These are phyloP conservation scores for Aspergillus fructus DNA, from an alignment of 2,329 filamentous ascomycete species.

Conservation along the genomic window DNA sequence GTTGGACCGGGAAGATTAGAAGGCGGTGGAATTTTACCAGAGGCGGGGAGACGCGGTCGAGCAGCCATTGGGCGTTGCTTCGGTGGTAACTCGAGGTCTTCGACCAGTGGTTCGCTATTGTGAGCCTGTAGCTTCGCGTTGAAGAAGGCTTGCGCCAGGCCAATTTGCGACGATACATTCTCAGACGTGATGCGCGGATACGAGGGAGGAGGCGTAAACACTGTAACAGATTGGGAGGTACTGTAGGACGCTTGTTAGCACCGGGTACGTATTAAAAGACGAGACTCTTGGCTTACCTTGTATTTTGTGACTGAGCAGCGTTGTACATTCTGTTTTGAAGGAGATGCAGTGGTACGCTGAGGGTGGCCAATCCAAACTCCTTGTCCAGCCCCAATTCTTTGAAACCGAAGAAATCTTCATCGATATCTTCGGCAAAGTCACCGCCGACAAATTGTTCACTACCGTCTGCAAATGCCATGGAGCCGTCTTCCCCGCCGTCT, in stretches of 20 bases:
- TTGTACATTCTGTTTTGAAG: constrained; percentile 87
- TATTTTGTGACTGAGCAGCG: constrained; percentile 75
- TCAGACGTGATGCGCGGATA: constrained; percentile 78
- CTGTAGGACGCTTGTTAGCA: constrained; percentile 21
- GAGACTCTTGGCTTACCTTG: constrained; percentile 45
- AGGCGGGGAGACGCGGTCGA: constrained; percentile 46
- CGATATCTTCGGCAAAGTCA: constrained; percentile 96
- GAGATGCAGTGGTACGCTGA: constrained; percentile 90
- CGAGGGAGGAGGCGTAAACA: constrained; percentile 62
- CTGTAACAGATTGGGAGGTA: constrained; percentile 53
- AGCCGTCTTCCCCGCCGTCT: constrained; percentile 78
- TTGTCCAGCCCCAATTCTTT: constrained; percentile 88
- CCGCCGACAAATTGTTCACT: constrained; percentile 96
- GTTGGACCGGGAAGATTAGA: constrained; percentile 31
- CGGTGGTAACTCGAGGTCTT: constrained; percentile 90
- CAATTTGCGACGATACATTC: constrained; percentile 76
- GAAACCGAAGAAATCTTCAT: constrained; percentile 99
- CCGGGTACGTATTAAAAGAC: neutral
- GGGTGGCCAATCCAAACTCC: constrained; percentile 82
- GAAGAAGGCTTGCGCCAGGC: constrained; percentile 88
- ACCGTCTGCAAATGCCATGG: constrained; percentile 89
- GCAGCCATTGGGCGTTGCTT: constrained; percentile 69
- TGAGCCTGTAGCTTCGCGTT: constrained; percentile 83
- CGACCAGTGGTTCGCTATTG: constrained; percentile 76
- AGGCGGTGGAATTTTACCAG: constrained; percentile 44